phyloP scores from a whole-genome alignment of 2,329 filamentous ascomycete genomes.

The Arthrobotrys pseudoclavata region DNA sequence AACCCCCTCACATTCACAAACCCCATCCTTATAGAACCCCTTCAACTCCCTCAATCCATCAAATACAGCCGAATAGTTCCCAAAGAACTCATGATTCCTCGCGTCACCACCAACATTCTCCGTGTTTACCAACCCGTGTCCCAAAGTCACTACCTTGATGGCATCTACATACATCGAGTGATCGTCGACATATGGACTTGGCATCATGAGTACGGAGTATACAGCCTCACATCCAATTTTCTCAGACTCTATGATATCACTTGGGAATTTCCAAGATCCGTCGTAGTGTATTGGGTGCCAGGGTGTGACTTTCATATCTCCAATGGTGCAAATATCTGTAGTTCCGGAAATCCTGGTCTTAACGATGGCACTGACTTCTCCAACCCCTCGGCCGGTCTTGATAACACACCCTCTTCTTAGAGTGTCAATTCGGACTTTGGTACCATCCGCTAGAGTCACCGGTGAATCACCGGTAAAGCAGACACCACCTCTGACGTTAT shows the following conservation, averaged over 20 bases:
- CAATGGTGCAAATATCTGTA: slow-evolving; percentile 68
- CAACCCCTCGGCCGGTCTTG: slow-evolving; percentile 69
- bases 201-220: slow-evolving; percentile 73
- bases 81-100: slow-evolving; percentile 72
- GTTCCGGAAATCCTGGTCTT: slow-evolving; percentile 68
- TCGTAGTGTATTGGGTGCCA: slow-evolving; percentile 72
- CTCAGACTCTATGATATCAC: slow-evolving; percentile 64
- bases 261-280: slow-evolving; percentile 70
- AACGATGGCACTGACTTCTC: slow-evolving; percentile 70
- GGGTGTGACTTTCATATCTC: slow-evolving; percentile 71
- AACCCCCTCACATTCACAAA: slow-evolving; percentile 69
- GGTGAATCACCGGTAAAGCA: slow-evolving; percentile 72
- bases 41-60: slow-evolving; percentile 66
- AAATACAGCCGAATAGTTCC: slow-evolving; percentile 69
- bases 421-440: slow-evolving; percentile 66
- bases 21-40: slow-evolving; percentile 66
- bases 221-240: slow-evolving; percentile 69
- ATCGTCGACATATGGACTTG: slow-evolving; percentile 67
- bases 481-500: slow-evolving; percentile 67
- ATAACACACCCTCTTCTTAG: slow-evolving; percentile 70
- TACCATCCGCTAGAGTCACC: slow-evolving; percentile 68
- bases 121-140: slow-evolving; percentile 69
- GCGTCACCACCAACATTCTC: slow-evolving; percentile 64
- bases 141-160: slow-evolving; percentile 72
- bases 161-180: slow-evolving; percentile 69